Evolutionary conservation across 2,329 filamentous ascomycete genomes (phyloP).

Genomic region (Metarhizium sp.): DNA sequence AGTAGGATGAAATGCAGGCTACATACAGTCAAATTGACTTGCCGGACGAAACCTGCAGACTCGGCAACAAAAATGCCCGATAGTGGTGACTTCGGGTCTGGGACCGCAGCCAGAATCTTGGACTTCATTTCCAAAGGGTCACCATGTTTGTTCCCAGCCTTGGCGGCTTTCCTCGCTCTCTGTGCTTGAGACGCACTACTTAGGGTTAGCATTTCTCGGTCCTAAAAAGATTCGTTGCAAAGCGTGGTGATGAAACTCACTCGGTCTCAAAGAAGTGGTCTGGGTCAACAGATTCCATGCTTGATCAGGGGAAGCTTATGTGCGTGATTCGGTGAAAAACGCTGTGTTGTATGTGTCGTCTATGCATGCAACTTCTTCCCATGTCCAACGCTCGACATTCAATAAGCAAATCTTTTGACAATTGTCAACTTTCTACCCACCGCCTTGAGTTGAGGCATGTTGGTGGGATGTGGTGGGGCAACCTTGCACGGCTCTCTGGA

Average conservation of each 20-base stretch:
- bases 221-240: slow-evolving; percentile 9
- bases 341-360: neutral
- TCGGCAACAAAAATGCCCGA: slow-evolving; percentile 70
- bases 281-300: slow-evolving; percentile 54
- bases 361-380: neutral
- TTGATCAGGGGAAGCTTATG: neutral
- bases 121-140: slow-evolving; percentile 71
- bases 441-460: too few relatives aligned
- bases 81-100: slow-evolving; percentile 53
- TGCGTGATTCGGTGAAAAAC: neutral
- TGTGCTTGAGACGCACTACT: slow-evolving; percentile 39
- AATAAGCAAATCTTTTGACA: neutral
- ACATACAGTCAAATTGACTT: slow-evolving; percentile 32
- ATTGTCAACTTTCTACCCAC: too few relatives aligned
- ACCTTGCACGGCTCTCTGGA: too few relatives aligned
- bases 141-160: slow-evolving; percentile 69
- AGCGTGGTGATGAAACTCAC: slow-evolving; percentile 38
- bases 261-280: slow-evolving; percentile 90
- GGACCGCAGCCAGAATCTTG: slow-evolving; percentile 69
- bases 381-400: neutral
- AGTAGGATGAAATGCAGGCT: neutral
- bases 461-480: neutral
- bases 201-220: neutral
- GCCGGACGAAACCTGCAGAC: slow-evolving; percentile 71
- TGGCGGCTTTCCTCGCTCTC: slow-evolving; percentile 55